phyloP scores from a whole-genome alignment of 2,329 filamentous ascomycete genomes.

The Fusarium pseudoanthophilum region DNA sequence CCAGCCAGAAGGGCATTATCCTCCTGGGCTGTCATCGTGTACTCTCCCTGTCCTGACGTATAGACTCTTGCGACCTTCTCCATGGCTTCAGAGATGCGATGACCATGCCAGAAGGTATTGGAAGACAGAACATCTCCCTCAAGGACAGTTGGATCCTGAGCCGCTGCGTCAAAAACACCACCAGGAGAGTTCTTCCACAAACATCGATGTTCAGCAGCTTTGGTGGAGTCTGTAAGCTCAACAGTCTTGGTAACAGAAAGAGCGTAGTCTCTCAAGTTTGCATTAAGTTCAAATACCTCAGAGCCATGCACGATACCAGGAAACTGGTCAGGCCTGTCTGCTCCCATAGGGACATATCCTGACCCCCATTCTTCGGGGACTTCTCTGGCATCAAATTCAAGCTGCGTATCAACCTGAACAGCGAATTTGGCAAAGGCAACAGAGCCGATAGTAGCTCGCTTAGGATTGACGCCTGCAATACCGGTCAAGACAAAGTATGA shows the following conservation, averaged over 20 bases:
- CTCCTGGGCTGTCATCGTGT: constrained; percentile 40
- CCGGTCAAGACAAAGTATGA: constrained; percentile 37
- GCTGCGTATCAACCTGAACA: constrained; percentile 29
- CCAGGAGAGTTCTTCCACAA: constrained; percentile 12
- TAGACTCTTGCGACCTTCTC: constrained; percentile 31
- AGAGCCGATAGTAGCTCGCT: constrained; percentile 33
- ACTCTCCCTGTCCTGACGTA: constrained; percentile 21
- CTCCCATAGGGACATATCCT: constrained; percentile 32
- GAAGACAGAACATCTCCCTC: constrained; percentile 37
- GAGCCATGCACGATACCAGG: constrained; percentile 31
- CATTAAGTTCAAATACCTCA: constrained; percentile 35
- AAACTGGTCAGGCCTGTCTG: constrained; percentile 20
- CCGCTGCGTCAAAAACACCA: constrained; percentile 2
- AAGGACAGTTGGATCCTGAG: constrained; percentile 11
- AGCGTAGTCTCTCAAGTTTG: constrained; percentile 24
- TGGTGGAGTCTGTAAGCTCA: constrained; percentile 1
- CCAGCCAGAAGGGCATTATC: constrained; percentile 33
- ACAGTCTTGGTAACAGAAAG: constrained; percentile 6
- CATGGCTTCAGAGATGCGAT: constrained; percentile 34
- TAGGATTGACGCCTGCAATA: constrained; percentile 36
- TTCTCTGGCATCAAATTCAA: constrained; percentile 35
- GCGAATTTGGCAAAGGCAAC: constrained; percentile 38
- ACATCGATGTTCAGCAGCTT: constrained; percentile 11
- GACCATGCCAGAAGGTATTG: constrained; percentile 38
- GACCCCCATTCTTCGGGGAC: constrained; percentile 32